Evolutionary conservation across 306 rosid genomes (phyloP).

Genomic region (Vicia sativa): DNA sequence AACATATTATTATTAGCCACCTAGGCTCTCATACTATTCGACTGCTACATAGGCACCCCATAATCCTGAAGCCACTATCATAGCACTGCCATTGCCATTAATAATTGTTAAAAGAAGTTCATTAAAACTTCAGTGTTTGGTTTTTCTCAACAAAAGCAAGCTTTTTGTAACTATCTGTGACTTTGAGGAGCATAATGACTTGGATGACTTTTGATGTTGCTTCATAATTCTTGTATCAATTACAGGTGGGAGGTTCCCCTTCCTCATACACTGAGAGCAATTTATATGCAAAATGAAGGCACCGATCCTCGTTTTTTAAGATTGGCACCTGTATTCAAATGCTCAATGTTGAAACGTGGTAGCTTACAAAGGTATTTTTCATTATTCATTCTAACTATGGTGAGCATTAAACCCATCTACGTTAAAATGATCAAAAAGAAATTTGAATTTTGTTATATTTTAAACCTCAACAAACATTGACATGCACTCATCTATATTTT

Average conservation of each 20-base stretch:
- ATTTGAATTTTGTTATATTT: slow-evolving; percentile 18
- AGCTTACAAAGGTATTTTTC: slow-evolving; percentile 60
- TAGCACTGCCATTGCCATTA: neutral
- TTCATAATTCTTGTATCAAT: slow-evolving; percentile 36
- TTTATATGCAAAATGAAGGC: slow-evolving; percentile 59
- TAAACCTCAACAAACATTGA: neutral
- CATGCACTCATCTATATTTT: slow-evolving; percentile 4
- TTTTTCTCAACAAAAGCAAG: slow-evolving; percentile 8
- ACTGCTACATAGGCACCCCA: neutral
- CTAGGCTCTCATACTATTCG: neutral
- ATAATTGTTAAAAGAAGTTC: slow-evolving; percentile 19
- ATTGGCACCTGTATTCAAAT: slow-evolving; percentile 77
- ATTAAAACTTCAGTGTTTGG: slow-evolving; percentile 22
- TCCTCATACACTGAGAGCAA: slow-evolving; percentile 60
- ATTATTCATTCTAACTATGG: slow-evolving; percentile 19
- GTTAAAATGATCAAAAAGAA: neutral
- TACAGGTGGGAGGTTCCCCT: slow-evolving; percentile 96
- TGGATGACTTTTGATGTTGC: slow-evolving; percentile 34
- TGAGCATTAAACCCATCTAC: neutral
- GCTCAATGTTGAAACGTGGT: slow-evolving; percentile 70
- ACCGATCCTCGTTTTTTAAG: slow-evolving; percentile 93
- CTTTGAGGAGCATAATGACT: slow-evolving; percentile 25
- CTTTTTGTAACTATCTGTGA: slow-evolving; percentile 18
- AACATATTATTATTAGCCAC: too few species aligned
- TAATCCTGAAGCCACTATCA: neutral